phyloP scores from a whole-genome alignment of 495 filamentous ascomycete genomes.

The Cryomyces minteri region DNA sequence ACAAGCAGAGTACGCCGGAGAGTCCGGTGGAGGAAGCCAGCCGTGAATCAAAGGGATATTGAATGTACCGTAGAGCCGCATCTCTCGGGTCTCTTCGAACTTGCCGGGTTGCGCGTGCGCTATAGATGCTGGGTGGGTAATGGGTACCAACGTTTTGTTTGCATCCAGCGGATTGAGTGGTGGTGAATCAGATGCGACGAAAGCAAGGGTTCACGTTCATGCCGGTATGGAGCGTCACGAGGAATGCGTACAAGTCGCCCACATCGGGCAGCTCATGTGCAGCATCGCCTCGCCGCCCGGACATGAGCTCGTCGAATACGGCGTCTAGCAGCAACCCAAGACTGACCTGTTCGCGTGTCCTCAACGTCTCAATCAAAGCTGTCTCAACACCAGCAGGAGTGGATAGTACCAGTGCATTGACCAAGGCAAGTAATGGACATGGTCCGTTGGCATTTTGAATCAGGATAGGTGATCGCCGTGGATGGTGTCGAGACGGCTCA shows the following conservation, averaged over 20 bases:
- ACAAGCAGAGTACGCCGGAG: slow-evolving; percentile 46
- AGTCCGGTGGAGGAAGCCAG: slow-evolving; percentile 57
- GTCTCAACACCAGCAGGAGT: slow-evolving; percentile 45
- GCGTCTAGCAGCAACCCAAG: slow-evolving; percentile 70
- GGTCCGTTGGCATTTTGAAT: slow-evolving; percentile 89
- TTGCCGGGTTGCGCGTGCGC: slow-evolving; percentile 34
- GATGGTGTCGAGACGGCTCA: slow-evolving; percentile 1
- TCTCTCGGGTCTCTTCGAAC: slow-evolving; percentile 69
- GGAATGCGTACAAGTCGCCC: slow-evolving; percentile 66
- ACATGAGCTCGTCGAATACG: slow-evolving; percentile 81
- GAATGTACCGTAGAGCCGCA: slow-evolving; percentile 76
- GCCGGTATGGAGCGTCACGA: slow-evolving; percentile 79
- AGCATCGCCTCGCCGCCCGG: slow-evolving; percentile 31
- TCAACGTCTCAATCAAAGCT: slow-evolving; percentile 55
- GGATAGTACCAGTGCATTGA: slow-evolving; percentile 77
- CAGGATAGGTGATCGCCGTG: slow-evolving; percentile 52
- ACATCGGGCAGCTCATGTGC: slow-evolving; percentile 59
- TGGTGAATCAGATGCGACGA: slow-evolving; percentile 26
- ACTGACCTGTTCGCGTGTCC: slow-evolving; percentile 70
- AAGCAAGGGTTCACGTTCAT: slow-evolving; percentile 97
- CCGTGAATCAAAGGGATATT: slow-evolving; percentile 81
- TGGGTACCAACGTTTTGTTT: slow-evolving; percentile 8
- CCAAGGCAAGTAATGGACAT: slow-evolving; percentile 80
- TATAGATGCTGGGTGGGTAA: slow-evolving; percentile 19
- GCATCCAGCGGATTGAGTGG: slow-evolving; percentile 21